Evolutionary conservation across 352 stramenopile genomes (phyloP).

Genomic region (Phytophthora idaei): DNA sequence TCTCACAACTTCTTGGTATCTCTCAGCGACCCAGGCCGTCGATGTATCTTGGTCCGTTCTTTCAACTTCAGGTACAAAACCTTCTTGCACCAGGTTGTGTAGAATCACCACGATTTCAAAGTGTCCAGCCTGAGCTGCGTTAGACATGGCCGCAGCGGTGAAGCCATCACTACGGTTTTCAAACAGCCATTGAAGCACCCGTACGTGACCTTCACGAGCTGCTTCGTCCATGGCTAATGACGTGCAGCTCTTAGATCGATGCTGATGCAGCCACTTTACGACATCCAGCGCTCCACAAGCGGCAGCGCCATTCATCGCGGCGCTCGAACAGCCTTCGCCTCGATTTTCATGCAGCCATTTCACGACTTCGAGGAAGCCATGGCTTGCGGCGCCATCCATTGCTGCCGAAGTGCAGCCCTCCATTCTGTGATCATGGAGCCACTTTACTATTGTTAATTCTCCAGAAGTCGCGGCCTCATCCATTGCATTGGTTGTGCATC

Average conservation of each 20-base stretch:
- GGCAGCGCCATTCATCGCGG: conserved; percentile 9
- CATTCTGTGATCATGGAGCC: conserved; percentile 11
- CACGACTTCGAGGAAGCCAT: conserved; percentile 1
- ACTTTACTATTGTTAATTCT: conserved; percentile 12
- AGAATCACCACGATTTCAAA: conserved; percentile 17
- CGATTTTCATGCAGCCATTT: conserved; percentile 21
- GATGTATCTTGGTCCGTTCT: neutral
- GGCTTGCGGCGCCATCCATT: conserved; percentile 9
- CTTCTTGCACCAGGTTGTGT: conserved; percentile 8
- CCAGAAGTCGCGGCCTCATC: conserved; percentile 11
- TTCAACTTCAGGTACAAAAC: neutral
- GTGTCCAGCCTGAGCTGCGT: neutral
- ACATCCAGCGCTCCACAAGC: conserved; percentile 6
- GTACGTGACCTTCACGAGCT: conserved; percentile 4
- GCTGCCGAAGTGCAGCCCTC: conserved; percentile 12
- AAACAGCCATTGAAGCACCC: conserved; percentile 10
- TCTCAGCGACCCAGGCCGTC: neutral
- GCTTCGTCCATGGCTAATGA: conserved; percentile 11
- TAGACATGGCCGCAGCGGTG: neutral
- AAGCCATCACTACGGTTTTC: conserved; percentile 17
- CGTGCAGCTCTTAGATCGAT: conserved; percentile 7
- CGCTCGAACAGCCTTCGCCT: conserved; percentile 12
- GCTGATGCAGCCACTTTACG: conserved; percentile 10
- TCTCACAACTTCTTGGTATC: conserved; percentile 1
- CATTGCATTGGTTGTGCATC: neutral